These are phyloP conservation scores for Mucor velutinosus DNA, from an alignment of 371 early-diverging fungal species.

Conservation along the genomic window DNA sequence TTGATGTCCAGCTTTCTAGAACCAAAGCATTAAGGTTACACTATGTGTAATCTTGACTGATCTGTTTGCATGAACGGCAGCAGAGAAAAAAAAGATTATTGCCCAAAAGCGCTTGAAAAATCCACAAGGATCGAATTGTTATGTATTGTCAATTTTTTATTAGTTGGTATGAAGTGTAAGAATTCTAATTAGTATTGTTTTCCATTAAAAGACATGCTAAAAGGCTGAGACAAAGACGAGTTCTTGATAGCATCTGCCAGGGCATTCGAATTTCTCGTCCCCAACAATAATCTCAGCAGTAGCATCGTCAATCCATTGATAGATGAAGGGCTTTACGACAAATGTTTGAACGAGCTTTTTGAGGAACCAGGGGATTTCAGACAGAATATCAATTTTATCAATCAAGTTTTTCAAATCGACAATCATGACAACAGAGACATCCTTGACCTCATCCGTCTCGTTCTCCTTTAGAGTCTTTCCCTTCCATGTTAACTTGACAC, in stretches of 20 bases:
- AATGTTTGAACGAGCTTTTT: conserved; percentile 89
- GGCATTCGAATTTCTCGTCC: conserved; percentile 58
- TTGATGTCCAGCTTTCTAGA: too few species aligned
- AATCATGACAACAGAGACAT: conserved; percentile 63
- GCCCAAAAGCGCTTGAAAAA: too few species aligned
- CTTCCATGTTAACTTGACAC: conserved; percentile 68
- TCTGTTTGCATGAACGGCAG: too few species aligned
- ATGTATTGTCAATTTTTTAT: too few species aligned
- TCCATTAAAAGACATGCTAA: conserved; percentile 11
- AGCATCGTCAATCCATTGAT: conserved; percentile 81
- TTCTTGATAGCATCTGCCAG: conserved; percentile 73
- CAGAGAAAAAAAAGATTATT: too few species aligned
- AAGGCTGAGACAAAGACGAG: conserved; percentile 60
- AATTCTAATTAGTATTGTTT: background rate
- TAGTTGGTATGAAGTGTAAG: background rate
- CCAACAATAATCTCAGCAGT: conserved; percentile 68
- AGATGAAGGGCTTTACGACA: conserved; percentile 92
- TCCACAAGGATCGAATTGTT: too few species aligned
- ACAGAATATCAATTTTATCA: conserved; percentile 84
- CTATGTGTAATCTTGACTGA: too few species aligned
- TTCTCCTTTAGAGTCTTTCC: conserved; percentile 70
- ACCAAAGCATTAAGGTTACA: too few species aligned
- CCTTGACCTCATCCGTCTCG: conserved; percentile 54
- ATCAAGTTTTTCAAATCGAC: conserved; percentile 64
- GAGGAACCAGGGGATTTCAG: conserved; percentile 87